Conservation (phyloP, 2,329 filamentous ascomycete genomes). For the Elsinoe ampelina region DNA sequence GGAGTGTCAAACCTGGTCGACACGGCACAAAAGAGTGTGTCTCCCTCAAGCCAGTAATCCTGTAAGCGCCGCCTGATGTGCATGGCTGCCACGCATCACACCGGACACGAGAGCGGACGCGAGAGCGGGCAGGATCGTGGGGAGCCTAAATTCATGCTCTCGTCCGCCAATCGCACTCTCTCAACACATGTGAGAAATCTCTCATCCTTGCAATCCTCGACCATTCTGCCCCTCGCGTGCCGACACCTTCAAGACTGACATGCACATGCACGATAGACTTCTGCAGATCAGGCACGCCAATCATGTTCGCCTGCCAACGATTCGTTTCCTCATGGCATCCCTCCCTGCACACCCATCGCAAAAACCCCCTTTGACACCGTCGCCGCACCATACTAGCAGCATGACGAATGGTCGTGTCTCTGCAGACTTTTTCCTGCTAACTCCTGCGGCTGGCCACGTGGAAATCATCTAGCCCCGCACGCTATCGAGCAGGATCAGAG, state of each 20-base stretch:
- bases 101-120: too few species aligned
- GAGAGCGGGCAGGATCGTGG: not conserved
- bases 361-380: not conserved
- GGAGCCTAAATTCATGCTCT: not conserved
- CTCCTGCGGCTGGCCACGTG: not conserved
- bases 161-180: not conserved
- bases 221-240: not conserved
- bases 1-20: not conserved
- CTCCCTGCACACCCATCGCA: not conserved
- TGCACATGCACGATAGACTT: constrained; percentile 1
- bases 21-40: not conserved
- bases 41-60: not conserved
- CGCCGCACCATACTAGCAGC: not conserved
- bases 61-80: not conserved
- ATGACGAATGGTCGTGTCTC: not conserved
- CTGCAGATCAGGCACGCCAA: constrained; percentile 7
- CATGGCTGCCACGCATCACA: not conserved
- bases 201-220: not conserved
- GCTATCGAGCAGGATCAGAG: constrained; percentile 1
- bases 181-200: not conserved
- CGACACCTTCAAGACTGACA: not conserved
- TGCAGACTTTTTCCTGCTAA: not conserved
- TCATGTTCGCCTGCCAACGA: not conserved
- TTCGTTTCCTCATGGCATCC: not conserved
- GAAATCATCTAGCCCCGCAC: not conserved